These are phyloP conservation scores for Persicaria tinctoria DNA, from an alignment of 148 eudicot genomes.

Conservation along the genomic window DNA sequence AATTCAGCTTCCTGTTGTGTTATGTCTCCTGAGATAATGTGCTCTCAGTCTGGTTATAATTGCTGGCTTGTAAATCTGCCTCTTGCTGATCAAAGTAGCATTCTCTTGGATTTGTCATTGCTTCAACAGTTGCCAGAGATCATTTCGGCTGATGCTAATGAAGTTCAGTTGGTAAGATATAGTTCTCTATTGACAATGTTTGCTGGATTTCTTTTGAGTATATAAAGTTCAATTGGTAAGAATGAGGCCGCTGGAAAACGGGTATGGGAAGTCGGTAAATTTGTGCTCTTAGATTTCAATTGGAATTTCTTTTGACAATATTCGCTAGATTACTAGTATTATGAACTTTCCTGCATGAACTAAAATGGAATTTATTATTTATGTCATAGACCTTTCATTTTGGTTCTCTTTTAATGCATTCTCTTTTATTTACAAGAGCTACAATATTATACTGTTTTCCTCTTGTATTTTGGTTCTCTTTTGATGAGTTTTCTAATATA, in stretches of 20 bases:
- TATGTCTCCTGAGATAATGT: conserved; percentile 41
- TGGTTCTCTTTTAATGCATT: too few species aligned
- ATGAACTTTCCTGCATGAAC: neutral
- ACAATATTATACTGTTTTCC: neutral
- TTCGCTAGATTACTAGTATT: neutral
- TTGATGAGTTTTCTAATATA: conserved; percentile 5
- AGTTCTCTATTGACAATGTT: neutral
- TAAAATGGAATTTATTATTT: neutral
- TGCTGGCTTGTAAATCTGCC: conserved; percentile 61
- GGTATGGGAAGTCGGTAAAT: neutral
- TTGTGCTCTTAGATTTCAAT: neutral
- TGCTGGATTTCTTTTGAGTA: neutral
- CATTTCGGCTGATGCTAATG: conserved; percentile 37
- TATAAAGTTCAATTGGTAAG: neutral
- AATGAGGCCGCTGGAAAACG: neutral
- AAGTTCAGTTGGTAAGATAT: conserved; percentile 40
- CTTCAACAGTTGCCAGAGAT: conserved; percentile 54
- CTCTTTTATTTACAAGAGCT: neutral
- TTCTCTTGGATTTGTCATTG: conserved; percentile 55
- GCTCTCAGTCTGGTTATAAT: conserved; percentile 34
- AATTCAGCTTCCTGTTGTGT: conserved; percentile 45
- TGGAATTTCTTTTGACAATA: conserved; percentile 1
- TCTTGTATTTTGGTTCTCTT: conserved; percentile 11
- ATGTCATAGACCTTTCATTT: neutral
- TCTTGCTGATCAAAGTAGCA: conserved; percentile 57